phyloP scores from a whole-genome alignment of 2,329 filamentous ascomycete species.

The Fusarium tanahbumbuense region DNA sequence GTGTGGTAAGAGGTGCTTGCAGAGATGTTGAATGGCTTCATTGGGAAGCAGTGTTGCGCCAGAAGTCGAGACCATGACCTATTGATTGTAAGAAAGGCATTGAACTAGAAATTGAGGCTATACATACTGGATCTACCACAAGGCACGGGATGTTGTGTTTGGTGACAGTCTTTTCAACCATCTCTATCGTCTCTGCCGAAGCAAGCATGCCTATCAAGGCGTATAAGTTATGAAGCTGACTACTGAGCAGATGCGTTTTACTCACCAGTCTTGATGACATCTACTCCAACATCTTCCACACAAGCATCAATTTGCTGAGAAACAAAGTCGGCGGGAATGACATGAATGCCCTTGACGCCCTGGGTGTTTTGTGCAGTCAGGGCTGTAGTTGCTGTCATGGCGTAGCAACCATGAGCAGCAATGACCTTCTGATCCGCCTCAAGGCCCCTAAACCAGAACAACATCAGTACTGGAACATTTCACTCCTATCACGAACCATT shows the following conservation, averaged over 20 bases:
- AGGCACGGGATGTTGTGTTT: conserved; percentile 49
- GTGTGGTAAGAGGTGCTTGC: conserved; percentile 69
- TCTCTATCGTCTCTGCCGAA: conserved; percentile 52
- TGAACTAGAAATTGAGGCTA: neutral
- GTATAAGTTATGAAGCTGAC: neutral
- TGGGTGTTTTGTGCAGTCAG: conserved; percentile 96
- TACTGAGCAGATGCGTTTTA: conserved; percentile 13
- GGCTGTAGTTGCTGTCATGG: conserved; percentile 94
- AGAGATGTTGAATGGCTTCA: conserved; percentile 71
- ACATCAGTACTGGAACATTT: neutral
- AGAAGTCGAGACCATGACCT: conserved; percentile 95
- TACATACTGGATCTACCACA: conserved; percentile 55
- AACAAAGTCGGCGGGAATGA: conserved; percentile 82
- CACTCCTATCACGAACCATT: neutral
- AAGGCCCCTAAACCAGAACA: conserved; percentile 73
- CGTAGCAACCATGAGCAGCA: conserved; percentile 91
- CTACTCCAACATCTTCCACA: conserved; percentile 83
- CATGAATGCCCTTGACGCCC: conserved; percentile 84
- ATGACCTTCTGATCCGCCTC: conserved; percentile 97
- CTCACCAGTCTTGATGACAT: conserved; percentile 91
- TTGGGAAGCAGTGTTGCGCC: conserved; percentile 75
- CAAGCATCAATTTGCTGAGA: conserved; percentile 87
- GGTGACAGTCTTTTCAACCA: conserved; percentile 48
- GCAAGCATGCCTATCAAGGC: conserved; percentile 54
- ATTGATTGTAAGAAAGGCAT: neutral